phyloP scores from a whole-genome alignment of 148 eudicot genomes.

The Chenopodium berlandieri region DNA sequence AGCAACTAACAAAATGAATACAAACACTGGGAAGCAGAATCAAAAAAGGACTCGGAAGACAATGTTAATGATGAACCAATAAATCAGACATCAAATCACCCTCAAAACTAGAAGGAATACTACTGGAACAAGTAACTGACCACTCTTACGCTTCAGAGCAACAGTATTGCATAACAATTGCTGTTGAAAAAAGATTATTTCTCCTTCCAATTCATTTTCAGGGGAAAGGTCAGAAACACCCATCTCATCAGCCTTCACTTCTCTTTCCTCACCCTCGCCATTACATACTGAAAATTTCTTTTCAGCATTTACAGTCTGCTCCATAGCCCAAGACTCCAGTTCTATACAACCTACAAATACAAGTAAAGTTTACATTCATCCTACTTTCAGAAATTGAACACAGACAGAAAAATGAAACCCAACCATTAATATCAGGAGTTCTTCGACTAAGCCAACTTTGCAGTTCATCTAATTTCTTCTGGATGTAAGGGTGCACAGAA shows the following conservation, averaged over 20 bases:
- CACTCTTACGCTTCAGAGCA: conserved; percentile 53
- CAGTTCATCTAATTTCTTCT: conserved; percentile 43
- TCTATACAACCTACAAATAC: conserved; percentile 43
- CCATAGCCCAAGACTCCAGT: conserved; percentile 27
- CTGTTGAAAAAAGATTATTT: conserved; percentile 71
- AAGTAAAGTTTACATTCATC: conserved; percentile 30
- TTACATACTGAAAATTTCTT: conserved; percentile 23
- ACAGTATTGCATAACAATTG: conserved; percentile 53
- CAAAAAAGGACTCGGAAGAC: neutral
- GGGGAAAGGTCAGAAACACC: conserved; percentile 53
- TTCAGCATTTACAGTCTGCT: conserved; percentile 38
- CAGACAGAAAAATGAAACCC: conserved; percentile 15
- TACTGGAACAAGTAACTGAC: conserved; percentile 41
- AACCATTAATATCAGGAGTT: conserved; percentile 43
- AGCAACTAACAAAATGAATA: neutral
- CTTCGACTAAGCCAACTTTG: conserved; percentile 30
- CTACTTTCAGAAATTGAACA: conserved; percentile 14
- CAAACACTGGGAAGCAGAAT: neutral
- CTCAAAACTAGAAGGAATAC: neutral
- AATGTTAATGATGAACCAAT: neutral
- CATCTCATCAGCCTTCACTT: conserved; percentile 42
- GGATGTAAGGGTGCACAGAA: conserved; percentile 59
- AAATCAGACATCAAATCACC: neutral
- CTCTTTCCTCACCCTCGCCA: conserved; percentile 29
- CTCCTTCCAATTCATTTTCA: conserved; percentile 85